Base-by-base conservation (phyloP, 176 grass and related monocot species). In the Microstegium vimineum region DNA sequence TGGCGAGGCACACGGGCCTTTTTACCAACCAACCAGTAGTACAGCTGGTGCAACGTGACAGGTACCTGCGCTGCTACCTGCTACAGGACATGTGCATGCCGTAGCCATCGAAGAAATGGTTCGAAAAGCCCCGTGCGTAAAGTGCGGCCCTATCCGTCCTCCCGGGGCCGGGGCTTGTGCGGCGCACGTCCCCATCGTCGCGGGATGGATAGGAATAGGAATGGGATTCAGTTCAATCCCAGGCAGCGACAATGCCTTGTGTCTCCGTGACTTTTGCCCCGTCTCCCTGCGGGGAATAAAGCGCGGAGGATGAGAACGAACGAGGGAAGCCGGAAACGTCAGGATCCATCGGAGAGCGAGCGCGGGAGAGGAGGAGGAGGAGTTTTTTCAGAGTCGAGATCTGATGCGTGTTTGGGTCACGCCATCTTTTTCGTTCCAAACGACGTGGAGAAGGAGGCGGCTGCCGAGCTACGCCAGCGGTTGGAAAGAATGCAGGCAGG, bases 241-340 rank as follows among this genome's bases (percentile, higher is more conserved):
- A n/a, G n/a, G n/a, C n/a, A 2, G 1, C 51, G 57, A 10, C 46
- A 70, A 61, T 35, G 15, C 28, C 5, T 18, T 10, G 35, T 18
- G 26, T 27, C 25, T 31, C 40, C 4, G 1, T 15, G n/a, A 4
- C 35, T 41, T 66, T 47, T 66, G 17, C 5, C 14, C 4, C 10
- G 57, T 49, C 46, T 49, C 13, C 27, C n/a, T n/a, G n/a, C n/a
- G n/a, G 68, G 68, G 68, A 71, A 69, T 69, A 57, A 75, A 41
- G 32, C 27, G 73, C 46, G 31, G 23, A 42, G n/a, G 63, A 33
- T 59, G 35, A 41, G 52, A 34, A 34, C 69, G 82, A 45, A 46
- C 13, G 28, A 31, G 62, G 62, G 1, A 45, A 10, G 14, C n/a
- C n/a, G 9, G 1, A 22, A 14, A 34, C 57, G n/a, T 43, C 69